Conservation (phyloP, 371 early-diverging fungal species). For the Rhizomucor miehei region DNA sequence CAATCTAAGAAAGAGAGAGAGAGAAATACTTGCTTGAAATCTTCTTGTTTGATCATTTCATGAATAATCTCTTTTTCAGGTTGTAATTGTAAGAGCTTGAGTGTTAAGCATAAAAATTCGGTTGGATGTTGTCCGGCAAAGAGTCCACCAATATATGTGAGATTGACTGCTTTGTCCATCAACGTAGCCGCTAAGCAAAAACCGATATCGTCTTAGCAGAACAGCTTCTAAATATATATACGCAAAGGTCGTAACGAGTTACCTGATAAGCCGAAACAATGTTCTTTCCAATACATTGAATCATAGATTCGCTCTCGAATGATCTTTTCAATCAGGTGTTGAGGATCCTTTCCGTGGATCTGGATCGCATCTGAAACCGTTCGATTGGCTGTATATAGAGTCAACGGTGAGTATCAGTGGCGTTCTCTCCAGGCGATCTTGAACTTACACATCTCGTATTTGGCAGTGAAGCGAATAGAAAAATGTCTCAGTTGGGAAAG, state of each 20-base stretch:
- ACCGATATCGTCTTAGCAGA: no score
- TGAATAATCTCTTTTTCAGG: slow-evolving; percentile 85
- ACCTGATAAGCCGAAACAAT: slow-evolving; percentile 92
- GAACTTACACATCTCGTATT: no score
- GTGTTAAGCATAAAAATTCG: slow-evolving; percentile 83
- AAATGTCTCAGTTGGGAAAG: no score
- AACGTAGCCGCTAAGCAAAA: slow-evolving; percentile 72
- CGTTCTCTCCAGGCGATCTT: no score
- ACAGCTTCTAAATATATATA: neutral
- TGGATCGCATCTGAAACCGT: slow-evolving; percentile 66
- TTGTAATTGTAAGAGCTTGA: slow-evolving; percentile 89
- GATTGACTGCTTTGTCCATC: slow-evolving; percentile 84
- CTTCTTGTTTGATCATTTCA: slow-evolving; percentile 71
- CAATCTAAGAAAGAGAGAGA: neutral
- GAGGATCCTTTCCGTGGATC: slow-evolving; percentile 89
- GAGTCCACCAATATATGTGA: slow-evolving; percentile 81
- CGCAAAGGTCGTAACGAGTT: neutral
- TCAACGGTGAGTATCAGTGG: no score
- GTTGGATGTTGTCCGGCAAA: slow-evolving; percentile 87
- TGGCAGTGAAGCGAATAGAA: no score
- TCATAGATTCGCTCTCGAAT: slow-evolving; percentile 88
- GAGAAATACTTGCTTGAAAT: slow-evolving; percentile 73
- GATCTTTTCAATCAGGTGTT: slow-evolving; percentile 92
- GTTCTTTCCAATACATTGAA: slow-evolving; percentile 93
- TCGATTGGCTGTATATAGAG: slow-evolving; percentile 59